These are phyloP conservation scores for Eucalyptus cloeziana DNA, from an alignment of 345 rosid genomes.

Conservation along the genomic window DNA sequence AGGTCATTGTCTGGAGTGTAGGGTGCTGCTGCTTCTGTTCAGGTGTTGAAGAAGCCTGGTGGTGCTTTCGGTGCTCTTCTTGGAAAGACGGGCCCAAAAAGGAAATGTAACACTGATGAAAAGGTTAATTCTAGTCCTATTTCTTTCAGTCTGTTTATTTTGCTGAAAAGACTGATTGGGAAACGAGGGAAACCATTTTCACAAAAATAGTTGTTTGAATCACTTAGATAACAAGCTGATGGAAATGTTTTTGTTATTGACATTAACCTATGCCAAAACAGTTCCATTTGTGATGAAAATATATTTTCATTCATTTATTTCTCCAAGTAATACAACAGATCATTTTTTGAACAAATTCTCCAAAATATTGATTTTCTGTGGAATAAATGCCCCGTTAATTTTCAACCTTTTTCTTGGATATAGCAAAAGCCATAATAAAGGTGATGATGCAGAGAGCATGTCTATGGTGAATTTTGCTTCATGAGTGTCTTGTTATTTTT, in stretches of 20 bases:
- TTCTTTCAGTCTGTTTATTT: background rate
- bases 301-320: background rate
- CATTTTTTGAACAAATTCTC: background rate
- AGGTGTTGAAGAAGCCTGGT: slow-evolving; percentile 44
- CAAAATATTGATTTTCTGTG: background rate
- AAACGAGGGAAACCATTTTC: background rate
- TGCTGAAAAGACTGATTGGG: background rate
- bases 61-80: slow-evolving; percentile 47
- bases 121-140: slow-evolving; percentile 18
- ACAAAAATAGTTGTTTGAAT: background rate
- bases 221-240: background rate
- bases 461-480: background rate
- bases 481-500: background rate
- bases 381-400: background rate
- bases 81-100: slow-evolving; percentile 28
- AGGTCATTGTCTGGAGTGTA: slow-evolving; percentile 3
- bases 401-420: background rate
- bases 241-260: background rate
- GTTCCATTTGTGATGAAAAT: background rate
- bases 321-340: background rate
- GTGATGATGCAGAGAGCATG: background rate
- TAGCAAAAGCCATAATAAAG: background rate
- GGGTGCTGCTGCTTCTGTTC: slow-evolving; percentile 45
- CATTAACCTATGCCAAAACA: background rate
- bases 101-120: slow-evolving; percentile 23